Conservation (phyloP, 768 basidiomycete genomes). For the Rhizopogon salebrosus region DNA sequence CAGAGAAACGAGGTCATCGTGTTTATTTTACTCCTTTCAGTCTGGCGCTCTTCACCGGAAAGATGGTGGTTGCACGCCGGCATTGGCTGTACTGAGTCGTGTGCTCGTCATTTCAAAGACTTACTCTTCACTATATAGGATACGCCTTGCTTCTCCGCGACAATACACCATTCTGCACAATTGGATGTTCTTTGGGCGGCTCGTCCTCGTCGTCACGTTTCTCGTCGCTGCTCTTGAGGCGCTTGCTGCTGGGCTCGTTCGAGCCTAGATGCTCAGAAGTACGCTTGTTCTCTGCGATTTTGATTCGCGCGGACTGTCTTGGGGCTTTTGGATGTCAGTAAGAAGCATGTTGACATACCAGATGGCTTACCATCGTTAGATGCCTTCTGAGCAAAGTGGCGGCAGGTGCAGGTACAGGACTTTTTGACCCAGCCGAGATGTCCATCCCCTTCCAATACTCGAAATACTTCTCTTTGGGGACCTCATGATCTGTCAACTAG, state of each 20-base stretch:
- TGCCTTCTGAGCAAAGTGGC: background rate
- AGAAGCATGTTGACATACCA: background rate
- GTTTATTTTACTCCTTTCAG: no score
- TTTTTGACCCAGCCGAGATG: background rate
- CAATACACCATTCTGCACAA: no score
- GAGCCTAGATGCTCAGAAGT: no score
- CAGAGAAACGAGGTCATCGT: background rate
- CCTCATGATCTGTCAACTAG: background rate
- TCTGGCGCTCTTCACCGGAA: background rate
- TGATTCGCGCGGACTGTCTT: background rate
- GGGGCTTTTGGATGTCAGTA: background rate
- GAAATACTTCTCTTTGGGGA: background rate
- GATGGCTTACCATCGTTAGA: background rate
- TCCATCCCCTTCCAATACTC: no score
- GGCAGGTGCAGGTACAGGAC: background rate
- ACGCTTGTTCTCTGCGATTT: background rate
- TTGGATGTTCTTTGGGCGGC: no score
- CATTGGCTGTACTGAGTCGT: constrained; percentile 3
- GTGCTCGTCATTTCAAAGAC: background rate
- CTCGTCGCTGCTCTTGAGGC: background rate
- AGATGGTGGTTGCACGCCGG: constrained; percentile 7
- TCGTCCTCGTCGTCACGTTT: no score
- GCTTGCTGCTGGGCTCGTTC: background rate
- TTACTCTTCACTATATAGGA: no score
- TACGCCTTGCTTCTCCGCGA: no score